Conservation (phyloP, 1,139 yeast species). For the Yamadazyma epiphylla region DNA sequence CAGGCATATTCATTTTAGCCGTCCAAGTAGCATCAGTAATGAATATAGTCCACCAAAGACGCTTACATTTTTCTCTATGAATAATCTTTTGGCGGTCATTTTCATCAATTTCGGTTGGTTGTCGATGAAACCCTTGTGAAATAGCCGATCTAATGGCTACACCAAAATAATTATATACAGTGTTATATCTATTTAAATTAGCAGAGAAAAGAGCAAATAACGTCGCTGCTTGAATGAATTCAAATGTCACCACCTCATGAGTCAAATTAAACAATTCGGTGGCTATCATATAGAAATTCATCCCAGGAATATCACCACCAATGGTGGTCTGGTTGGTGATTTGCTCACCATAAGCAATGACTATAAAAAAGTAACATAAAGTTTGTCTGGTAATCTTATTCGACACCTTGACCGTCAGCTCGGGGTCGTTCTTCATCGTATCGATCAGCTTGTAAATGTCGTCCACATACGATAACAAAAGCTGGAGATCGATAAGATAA, state of each 20-base stretch:
- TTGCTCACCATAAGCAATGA: slow-evolving; percentile 39
- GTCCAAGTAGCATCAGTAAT: slow-evolving; percentile 50
- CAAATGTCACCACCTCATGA: slow-evolving; percentile 36
- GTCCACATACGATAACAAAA: slow-evolving; percentile 15
- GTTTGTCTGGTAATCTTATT: slow-evolving; percentile 10
- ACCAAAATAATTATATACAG: slow-evolving; percentile 48
- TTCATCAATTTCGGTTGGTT: slow-evolving; percentile 14
- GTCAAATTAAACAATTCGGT: slow-evolving; percentile 36
- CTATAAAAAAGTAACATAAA: slow-evolving; percentile 29
- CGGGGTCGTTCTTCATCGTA: slow-evolving; percentile 13
- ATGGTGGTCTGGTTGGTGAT: slow-evolving; percentile 11
- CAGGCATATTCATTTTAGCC: slow-evolving; percentile 33
- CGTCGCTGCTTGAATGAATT: slow-evolving; percentile 43
- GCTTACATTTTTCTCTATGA: slow-evolving; percentile 34
- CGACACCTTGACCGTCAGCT: slow-evolving; percentile 2
- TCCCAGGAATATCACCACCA: slow-evolving; percentile 27
- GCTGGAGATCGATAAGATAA: slow-evolving; percentile 10
- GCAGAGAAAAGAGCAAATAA: slow-evolving; percentile 46
- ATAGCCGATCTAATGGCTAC: slow-evolving; percentile 46
- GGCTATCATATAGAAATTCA: slow-evolving; percentile 35
- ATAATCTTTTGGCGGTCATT: slow-evolving; percentile 6
- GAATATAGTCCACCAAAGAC: slow-evolving; percentile 55
- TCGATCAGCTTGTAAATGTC: slow-evolving; percentile 25
- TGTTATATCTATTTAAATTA: slow-evolving; percentile 44
- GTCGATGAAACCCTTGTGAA: slow-evolving; percentile 43